phyloP scores from a whole-genome alignment of 257 asterid genomes.

The Nicotiana knightiana region DNA sequence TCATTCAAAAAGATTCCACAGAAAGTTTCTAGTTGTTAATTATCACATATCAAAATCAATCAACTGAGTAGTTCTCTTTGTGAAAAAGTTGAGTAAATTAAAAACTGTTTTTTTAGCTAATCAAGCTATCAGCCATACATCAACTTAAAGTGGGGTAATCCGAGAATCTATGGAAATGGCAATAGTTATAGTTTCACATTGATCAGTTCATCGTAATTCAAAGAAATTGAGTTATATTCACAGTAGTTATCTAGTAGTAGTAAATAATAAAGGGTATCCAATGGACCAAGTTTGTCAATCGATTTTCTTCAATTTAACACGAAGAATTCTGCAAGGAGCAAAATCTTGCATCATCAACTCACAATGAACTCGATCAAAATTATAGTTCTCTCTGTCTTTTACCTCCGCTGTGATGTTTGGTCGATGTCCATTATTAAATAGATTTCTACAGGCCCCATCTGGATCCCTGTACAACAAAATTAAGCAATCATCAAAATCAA shows the following conservation, averaged over 20 bases:
- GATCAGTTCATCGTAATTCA: background rate
- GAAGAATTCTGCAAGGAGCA: background rate
- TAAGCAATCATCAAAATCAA: constrained; percentile 15
- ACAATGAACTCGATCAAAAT: background rate
- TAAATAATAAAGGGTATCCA: background rate
- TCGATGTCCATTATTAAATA: constrained; percentile 33
- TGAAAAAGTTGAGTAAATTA: background rate
- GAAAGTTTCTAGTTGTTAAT: background rate
- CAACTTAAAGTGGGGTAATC: background rate
- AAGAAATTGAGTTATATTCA: background rate
- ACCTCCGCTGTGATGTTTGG: constrained; percentile 31
- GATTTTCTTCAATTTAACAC: background rate
- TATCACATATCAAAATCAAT: background rate
- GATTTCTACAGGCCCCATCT: constrained; percentile 30
- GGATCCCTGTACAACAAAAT: constrained; percentile 38
- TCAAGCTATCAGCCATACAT: background rate
- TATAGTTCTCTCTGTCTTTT: background rate
- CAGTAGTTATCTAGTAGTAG: background rate
- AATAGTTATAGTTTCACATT: background rate
- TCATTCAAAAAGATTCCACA: background rate
- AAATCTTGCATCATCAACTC: background rate
- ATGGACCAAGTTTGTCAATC: background rate
- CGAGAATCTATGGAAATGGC: background rate
- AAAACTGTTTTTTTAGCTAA: background rate
- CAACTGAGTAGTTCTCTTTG: background rate